Percentiles rank a stretch among this genome's conserved stretches.
Evolutionary conservation across 495 filamentous ascomycete species (phyloP).

Genomic region (Tuber calosporum): DNA sequence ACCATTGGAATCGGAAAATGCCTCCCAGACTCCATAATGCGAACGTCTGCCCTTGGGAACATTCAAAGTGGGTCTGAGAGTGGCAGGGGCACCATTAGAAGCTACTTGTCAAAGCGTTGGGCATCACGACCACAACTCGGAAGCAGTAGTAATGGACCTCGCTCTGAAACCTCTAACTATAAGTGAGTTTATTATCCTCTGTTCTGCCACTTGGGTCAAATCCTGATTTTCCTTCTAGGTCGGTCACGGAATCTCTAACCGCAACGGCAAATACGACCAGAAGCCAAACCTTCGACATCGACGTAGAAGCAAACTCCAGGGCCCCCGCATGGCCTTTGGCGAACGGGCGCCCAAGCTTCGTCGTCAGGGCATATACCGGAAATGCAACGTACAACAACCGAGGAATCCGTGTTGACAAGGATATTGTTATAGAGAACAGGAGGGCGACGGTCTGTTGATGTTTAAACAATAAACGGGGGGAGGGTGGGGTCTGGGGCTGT

Average conservation of each 20-base stretch:
- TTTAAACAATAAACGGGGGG: background rate
- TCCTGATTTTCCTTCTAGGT: background rate
- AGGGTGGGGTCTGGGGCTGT: background rate
- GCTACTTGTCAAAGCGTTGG: slow-evolving; percentile 29
- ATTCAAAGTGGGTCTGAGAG: slow-evolving; percentile 15
- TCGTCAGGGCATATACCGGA: background rate
- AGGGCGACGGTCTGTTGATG: background rate
- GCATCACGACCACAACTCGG: slow-evolving; percentile 39
- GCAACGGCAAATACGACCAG: background rate
- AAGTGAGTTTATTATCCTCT: background rate
- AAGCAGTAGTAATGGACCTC: background rate
- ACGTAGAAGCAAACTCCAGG: background rate
- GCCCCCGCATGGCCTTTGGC: background rate
- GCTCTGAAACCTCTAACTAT: background rate
- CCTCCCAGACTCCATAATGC: slow-evolving; percentile 44
- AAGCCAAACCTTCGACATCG: background rate
- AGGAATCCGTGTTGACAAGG: slow-evolving; percentile 2
- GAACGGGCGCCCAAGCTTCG: background rate
- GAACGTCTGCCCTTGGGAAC: slow-evolving; percentile 14
- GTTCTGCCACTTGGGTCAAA: background rate
- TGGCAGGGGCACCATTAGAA: slow-evolving; percentile 5
- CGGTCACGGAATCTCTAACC: background rate
- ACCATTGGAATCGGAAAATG: slow-evolving; percentile 48
- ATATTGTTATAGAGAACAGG: slow-evolving; percentile 17
- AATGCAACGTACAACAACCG: background rate